These are phyloP conservation scores for Lathyrus tuberosus DNA, from an alignment of 306 rosid genomes.

Conservation along the genomic window DNA sequence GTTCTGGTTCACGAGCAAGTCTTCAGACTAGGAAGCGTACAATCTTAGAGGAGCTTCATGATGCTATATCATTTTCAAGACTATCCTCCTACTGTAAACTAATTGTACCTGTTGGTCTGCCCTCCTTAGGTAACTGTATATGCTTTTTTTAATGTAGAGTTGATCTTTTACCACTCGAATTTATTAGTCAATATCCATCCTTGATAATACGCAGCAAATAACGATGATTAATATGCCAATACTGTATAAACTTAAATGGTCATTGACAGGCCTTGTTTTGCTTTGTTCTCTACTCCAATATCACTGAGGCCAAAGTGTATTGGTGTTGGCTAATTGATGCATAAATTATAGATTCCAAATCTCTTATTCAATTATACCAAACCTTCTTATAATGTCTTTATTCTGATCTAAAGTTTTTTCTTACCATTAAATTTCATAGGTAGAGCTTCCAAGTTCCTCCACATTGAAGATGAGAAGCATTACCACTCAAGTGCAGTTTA, in stretches of 20 bases:
- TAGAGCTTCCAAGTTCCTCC: conserved; percentile 65
- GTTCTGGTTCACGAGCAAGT: conserved; percentile 49
- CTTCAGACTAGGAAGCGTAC: conserved; percentile 61
- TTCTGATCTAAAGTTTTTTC: conserved; percentile 19
- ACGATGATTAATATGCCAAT: conserved; percentile 31
- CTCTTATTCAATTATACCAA: conserved; percentile 27
- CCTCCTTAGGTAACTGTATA: conserved; percentile 69
- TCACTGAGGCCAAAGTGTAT: conserved; percentile 3
- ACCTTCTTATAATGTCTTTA: conserved; percentile 25
- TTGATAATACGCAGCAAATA: conserved; percentile 25
- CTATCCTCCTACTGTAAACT: conserved; percentile 75
- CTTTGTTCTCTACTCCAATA: conserved; percentile 18
- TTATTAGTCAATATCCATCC: conserved; percentile 22
- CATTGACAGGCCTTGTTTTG: conserved; percentile 15
- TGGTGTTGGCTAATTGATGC: conserved; percentile 34
- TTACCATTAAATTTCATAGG: conserved; percentile 54
- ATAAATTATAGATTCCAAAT: conserved; percentile 24
- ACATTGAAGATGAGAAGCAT: conserved; percentile 63
- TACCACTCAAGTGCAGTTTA: conserved; percentile 87
- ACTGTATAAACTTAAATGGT: conserved; percentile 15
- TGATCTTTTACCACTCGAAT: conserved; percentile 25
- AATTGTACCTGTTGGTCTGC: conserved; percentile 81
- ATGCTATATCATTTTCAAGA: conserved; percentile 81
- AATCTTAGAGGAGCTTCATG: conserved; percentile 72
- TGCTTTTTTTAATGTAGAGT: conserved; percentile 33